Conservation (phyloP, 495 filamentous ascomycete genomes). For the Xylona heveae region DNA sequence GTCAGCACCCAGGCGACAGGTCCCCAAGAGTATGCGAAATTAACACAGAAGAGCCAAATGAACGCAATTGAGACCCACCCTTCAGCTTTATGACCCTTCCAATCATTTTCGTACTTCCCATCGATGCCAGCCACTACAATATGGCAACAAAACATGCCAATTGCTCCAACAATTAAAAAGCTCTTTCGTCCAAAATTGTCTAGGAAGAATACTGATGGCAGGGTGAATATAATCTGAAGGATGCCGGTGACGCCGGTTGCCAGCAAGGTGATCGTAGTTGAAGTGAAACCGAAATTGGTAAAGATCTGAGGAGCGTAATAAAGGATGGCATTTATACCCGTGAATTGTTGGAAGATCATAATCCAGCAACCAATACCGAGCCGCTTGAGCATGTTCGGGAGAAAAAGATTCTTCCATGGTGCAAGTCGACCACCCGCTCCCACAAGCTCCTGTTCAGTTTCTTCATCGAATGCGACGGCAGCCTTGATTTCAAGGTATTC, state of each 20-base stretch:
- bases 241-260: neutral
- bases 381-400: constrained; percentile 7
- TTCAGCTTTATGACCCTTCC: neutral
- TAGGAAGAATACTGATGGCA: neutral
- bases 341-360: constrained; percentile 19
- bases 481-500: neutral
- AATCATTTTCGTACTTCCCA: neutral
- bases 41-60: neutral
- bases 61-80: neutral
- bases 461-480: neutral
- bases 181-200: neutral
- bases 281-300: neutral
- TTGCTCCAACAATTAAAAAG: neutral
- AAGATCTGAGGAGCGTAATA: neutral
- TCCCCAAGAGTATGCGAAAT: constrained; percentile 17
- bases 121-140: neutral
- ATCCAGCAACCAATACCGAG: constrained; percentile 7
- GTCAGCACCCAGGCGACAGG: constrained; percentile 19
- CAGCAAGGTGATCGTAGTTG: neutral
- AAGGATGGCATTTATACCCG: constrained; percentile 23
- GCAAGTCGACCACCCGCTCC: neutral
- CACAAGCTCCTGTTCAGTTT: neutral
- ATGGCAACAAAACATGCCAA: neutral
- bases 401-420: neutral
- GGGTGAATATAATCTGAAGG: neutral